phyloP scores from a whole-genome alignment of 345 rosid species.

The Aurinia saxatilis region DNA sequence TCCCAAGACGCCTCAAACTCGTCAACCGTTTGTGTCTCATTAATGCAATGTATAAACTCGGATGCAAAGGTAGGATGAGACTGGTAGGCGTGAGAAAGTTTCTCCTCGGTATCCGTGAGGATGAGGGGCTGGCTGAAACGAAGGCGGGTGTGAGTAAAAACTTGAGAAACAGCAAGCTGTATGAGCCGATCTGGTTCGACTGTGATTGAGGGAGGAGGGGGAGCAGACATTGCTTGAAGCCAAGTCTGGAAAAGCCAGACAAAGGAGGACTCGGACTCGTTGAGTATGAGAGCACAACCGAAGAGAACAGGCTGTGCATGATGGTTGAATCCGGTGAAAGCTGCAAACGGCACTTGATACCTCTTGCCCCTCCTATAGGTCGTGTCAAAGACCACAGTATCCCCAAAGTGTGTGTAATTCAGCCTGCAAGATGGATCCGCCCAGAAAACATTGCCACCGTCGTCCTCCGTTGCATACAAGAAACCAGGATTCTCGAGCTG shows the following conservation, averaged over 20 bases:
- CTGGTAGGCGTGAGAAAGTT: slow-evolving; percentile 47
- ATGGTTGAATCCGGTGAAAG: slow-evolving; percentile 67
- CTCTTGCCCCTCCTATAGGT: slow-evolving; percentile 34
- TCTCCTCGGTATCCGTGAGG: slow-evolving; percentile 53
- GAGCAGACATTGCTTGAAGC: slow-evolving; percentile 67
- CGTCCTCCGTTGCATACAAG: slow-evolving; percentile 50
- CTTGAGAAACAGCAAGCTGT: slow-evolving; percentile 51
- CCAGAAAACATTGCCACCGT: slow-evolving; percentile 59
- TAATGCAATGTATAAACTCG: slow-evolving; percentile 57
- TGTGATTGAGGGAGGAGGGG: slow-evolving; percentile 58
- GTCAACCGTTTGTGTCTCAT: slow-evolving; percentile 37
- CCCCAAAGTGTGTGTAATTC: slow-evolving; percentile 59
- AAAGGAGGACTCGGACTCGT: slow-evolving; percentile 59
- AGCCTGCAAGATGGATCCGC: slow-evolving; percentile 49
- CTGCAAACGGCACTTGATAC: slow-evolving; percentile 55
- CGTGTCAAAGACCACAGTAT: slow-evolving; percentile 50
- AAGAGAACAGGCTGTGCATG: slow-evolving; percentile 71
- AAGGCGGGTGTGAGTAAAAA: slow-evolving; percentile 47
- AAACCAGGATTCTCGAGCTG: slow-evolving; percentile 58
- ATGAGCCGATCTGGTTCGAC: slow-evolving; percentile 55
- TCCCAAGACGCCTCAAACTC: slow-evolving; percentile 74
- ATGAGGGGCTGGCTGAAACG: slow-evolving; percentile 50
- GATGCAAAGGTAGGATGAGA: slow-evolving; percentile 56
- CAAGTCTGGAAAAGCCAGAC: slow-evolving; percentile 67
- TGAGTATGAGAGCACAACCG: slow-evolving; percentile 57